Evolutionary conservation across 805 yeast species (phyloP).

Genomic region (Schizosaccharomyces lindneri): DNA sequence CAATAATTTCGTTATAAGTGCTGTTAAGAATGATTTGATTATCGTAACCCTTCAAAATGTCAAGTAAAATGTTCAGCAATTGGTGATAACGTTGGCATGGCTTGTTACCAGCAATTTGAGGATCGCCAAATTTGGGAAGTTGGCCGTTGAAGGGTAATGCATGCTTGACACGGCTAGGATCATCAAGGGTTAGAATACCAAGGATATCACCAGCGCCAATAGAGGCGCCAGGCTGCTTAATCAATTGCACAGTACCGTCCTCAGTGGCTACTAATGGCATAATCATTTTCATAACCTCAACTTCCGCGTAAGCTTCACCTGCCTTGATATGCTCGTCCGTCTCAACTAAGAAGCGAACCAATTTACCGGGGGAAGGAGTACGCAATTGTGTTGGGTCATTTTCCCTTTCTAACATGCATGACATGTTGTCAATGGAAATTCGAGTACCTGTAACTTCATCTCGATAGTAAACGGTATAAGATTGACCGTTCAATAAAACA

Average conservation of each 20-base stretch:
- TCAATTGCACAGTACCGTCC: conserved; percentile 71
- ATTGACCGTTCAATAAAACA: conserved; percentile 67
- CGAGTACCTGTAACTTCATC: conserved; percentile 92
- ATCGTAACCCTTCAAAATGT: conserved; percentile 76
- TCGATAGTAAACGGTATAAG: conserved; percentile 91
- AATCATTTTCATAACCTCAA: conserved; percentile 98
- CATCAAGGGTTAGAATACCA: conserved; percentile 83
- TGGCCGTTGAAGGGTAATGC: conserved; percentile 90
- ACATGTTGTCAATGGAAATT: conserved; percentile 80
- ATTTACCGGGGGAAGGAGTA: conserved; percentile 97
- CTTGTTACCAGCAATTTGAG: conserved; percentile 59
- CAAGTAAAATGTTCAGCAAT: conserved; percentile 34
- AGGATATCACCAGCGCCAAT: conserved; percentile 89
- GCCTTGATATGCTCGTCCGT: conserved; percentile 78
- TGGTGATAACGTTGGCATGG: conserved; percentile 50
- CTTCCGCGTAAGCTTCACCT: conserved; percentile 93
- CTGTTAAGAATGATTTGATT: conserved; percentile 83
- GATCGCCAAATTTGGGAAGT: conserved; percentile 68
- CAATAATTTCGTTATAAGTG: conserved; percentile 48
- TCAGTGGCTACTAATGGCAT: conserved; percentile 92
- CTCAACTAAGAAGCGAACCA: conserved; percentile 79
- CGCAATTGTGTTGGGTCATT: conserved; percentile 96
- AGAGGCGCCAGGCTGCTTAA: conserved; percentile 97
- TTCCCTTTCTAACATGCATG: conserved; percentile 81
- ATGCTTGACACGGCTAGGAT: conserved; percentile 89